Conservation (phyloP, 2,329 filamentous ascomycete genomes). For the Tolypocladium capitatum region DNA sequence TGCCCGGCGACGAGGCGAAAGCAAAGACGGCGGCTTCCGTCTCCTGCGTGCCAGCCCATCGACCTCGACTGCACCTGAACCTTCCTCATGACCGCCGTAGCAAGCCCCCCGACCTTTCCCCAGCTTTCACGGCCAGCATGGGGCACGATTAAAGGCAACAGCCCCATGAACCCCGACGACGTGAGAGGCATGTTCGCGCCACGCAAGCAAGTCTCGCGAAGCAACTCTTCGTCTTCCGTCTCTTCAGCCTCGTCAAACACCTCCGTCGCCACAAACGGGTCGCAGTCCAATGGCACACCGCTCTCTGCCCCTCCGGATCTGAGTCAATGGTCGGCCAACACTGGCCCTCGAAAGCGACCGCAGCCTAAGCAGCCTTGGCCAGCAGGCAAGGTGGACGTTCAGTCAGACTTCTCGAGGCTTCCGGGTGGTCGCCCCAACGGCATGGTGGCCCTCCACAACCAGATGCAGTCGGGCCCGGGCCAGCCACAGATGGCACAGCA, state of each 20-base stretch:
- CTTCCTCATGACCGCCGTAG: slow-evolving; percentile 54
- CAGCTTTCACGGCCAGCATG: slow-evolving; percentile 53
- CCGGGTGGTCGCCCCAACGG: slow-evolving; percentile 31
- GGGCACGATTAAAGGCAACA: slow-evolving; percentile 43
- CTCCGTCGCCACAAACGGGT: slow-evolving; percentile 48
- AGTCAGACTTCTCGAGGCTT: slow-evolving; percentile 33
- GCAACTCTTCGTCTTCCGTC: slow-evolving; percentile 83
- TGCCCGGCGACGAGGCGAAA: not conserved
- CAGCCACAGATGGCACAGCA: slow-evolving; percentile 27
- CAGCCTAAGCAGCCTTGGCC: slow-evolving; percentile 39
- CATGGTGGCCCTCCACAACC: slow-evolving; percentile 19
- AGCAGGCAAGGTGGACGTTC: slow-evolving; percentile 31
- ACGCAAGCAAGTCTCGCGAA: slow-evolving; percentile 73
- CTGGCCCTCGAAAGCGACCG: slow-evolving; percentile 36
- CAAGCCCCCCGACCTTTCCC: slow-evolving; percentile 49
- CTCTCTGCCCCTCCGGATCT: slow-evolving; percentile 32
- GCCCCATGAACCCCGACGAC: slow-evolving; percentile 72
- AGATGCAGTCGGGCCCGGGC: slow-evolving; percentile 17
- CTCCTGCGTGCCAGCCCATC: slow-evolving; percentile 5
- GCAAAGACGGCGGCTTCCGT: not conserved
- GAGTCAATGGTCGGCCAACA: slow-evolving; percentile 35
- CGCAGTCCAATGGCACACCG: slow-evolving; percentile 48
- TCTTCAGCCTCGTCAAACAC: slow-evolving; percentile 51
- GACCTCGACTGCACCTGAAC: slow-evolving; percentile 9
- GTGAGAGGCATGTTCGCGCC: slow-evolving; percentile 79